A percentile compares a stretch with the other conserved stretches of the same genome.
phyloP scores from a whole-genome alignment of 768 basidiomycete species.

The Coprinellus micaceus region DNA sequence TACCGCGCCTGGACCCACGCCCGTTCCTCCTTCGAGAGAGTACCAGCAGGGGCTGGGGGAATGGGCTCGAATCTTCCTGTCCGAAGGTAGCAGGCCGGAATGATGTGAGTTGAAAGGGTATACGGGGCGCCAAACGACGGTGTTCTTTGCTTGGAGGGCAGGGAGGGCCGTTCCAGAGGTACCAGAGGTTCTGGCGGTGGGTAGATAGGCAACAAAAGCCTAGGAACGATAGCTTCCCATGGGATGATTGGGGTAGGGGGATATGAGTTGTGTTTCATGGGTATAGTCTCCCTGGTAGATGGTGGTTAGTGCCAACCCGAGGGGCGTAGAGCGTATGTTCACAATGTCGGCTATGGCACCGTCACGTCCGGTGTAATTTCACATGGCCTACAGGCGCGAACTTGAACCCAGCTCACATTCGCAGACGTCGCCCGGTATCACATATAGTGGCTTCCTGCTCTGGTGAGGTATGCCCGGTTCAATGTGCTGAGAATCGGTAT shows the following conservation, averaged over 20 bases:
- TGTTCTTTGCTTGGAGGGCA: constrained; percentile 37
- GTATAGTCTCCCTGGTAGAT: background rate
- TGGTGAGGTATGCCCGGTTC: too few relatives aligned
- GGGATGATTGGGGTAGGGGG: constrained; percentile 8
- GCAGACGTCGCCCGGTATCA: too few relatives aligned
- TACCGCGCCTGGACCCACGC: constrained; percentile 16
- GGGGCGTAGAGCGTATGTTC: background rate
- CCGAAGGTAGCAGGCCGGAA: constrained; percentile 52
- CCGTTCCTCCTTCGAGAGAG: constrained; percentile 36
- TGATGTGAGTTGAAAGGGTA: constrained; percentile 48
- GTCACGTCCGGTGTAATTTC: background rate
- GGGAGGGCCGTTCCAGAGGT: constrained; percentile 27
- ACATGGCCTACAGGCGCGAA: background rate
- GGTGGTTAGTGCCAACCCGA: background rate
- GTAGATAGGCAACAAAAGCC: constrained; percentile 31
- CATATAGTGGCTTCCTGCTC: too few relatives aligned
- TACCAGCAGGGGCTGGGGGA: constrained; percentile 27
- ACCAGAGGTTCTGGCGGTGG: constrained; percentile 34
- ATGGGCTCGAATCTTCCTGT: constrained; percentile 39
- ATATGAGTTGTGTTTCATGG: constrained; percentile 11
- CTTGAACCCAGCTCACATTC: background rate
- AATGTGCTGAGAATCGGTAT: too few relatives aligned
- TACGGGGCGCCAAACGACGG: constrained; percentile 34
- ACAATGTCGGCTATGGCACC: background rate
- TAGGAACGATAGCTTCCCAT: constrained; percentile 24